Evolutionary conservation across 495 filamentous ascomycete species (phyloP).

Genomic region (Parmelia sp.): DNA sequence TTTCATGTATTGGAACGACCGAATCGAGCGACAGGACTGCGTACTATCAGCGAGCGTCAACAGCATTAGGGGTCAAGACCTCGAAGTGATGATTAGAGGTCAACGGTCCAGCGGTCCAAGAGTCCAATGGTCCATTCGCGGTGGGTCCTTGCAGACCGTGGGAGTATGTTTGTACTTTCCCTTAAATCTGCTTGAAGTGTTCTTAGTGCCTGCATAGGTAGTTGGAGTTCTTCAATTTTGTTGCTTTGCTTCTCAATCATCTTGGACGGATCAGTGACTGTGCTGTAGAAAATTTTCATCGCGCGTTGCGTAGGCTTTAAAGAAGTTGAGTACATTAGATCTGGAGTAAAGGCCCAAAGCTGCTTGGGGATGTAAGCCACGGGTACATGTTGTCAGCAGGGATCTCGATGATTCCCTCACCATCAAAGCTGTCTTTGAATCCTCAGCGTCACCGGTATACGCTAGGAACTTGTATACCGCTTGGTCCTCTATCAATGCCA

Average conservation of each 20-base stretch:
- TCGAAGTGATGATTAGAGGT: background rate
- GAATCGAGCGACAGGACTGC: conserved; percentile 43
- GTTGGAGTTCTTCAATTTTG: conserved; percentile 58
- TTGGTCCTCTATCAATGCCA: conserved; percentile 45
- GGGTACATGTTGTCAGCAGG: conserved; percentile 1
- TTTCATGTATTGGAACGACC: conserved; percentile 57
- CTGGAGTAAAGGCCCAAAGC: conserved; percentile 66
- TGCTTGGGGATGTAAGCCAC: conserved; percentile 20
- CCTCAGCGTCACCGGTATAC: conserved; percentile 30
- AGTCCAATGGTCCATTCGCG: conserved; percentile 63
- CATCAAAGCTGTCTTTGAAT: conserved; percentile 35
- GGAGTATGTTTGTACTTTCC: conserved; percentile 49
- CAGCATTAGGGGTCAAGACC: conserved; percentile 32
- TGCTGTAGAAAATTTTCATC: conserved; percentile 61
- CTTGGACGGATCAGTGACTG: conserved; percentile 44
- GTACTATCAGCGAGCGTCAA: conserved; percentile 48
- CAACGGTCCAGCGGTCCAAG: conserved; percentile 39
- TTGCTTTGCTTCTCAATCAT: conserved; percentile 49
- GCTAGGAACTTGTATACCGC: conserved; percentile 44
- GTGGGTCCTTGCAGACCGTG: conserved; percentile 49
- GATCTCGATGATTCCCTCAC: conserved; percentile 31
- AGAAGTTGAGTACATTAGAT: conserved; percentile 57
- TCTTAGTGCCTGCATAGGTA: conserved; percentile 46
- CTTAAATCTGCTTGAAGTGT: conserved; percentile 40
- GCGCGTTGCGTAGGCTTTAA: conserved; percentile 43